phyloP scores from a whole-genome alignment of 805 yeast genomes.

The Saturnispora mendoncae region DNA sequence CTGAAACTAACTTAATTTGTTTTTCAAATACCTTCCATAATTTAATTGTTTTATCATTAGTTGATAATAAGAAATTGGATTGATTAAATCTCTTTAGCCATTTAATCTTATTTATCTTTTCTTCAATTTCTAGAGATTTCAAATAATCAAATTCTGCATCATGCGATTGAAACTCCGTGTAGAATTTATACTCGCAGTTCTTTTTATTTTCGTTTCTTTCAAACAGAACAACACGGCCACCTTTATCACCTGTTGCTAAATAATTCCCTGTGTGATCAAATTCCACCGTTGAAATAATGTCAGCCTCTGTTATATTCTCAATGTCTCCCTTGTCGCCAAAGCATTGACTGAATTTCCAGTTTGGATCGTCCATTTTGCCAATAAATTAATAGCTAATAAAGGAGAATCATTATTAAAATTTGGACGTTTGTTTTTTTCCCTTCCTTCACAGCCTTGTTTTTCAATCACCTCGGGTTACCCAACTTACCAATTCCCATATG shows the following conservation, averaged over 20 bases:
- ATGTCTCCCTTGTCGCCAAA: slow-evolving; percentile 98
- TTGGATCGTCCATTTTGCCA: slow-evolving; percentile 25
- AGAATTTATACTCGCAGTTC: slow-evolving; percentile 88
- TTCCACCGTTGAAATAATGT: slow-evolving; percentile 93
- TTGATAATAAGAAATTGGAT: slow-evolving; percentile 82
- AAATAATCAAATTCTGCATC: slow-evolving; percentile 98
- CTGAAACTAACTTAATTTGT: slow-evolving; percentile 83
- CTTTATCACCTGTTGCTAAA: slow-evolving; percentile 96
- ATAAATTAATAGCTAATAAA: background rate
- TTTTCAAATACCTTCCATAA: slow-evolving; percentile 94
- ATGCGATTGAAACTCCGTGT: slow-evolving; percentile 95
- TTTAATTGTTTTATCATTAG: slow-evolving; percentile 97
- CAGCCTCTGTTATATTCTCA: slow-evolving; percentile 92
- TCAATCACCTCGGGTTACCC: no score
- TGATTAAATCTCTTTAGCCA: slow-evolving; percentile 88
- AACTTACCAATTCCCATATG: no score
- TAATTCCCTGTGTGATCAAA: slow-evolving; percentile 92
- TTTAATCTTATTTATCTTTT: slow-evolving; percentile 93
- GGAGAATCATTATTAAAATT: background rate
- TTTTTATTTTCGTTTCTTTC: slow-evolving; percentile 73
- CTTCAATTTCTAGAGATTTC: slow-evolving; percentile 93
- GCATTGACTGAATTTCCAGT: slow-evolving; percentile 90
- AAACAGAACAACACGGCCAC: slow-evolving; percentile 94
- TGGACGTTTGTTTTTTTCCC: background rate
- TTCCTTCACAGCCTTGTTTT: background rate